Base-by-base conservation (phyloP, 1,139 yeast genomes). In the Candida sp. region DNA sequence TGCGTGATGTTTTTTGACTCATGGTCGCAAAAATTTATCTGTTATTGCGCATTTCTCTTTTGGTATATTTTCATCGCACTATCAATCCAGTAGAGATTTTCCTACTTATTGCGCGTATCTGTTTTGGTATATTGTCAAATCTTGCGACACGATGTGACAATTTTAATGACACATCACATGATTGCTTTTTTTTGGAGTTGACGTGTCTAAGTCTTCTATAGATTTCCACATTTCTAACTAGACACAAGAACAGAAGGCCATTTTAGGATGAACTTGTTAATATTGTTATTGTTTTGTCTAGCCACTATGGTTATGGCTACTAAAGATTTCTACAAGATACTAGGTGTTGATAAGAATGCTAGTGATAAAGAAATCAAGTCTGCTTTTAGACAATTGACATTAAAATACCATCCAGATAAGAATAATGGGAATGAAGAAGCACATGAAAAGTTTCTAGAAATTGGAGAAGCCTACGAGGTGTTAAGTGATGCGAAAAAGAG, bases 371-470 rank as follows among this genome's bases (percentile, higher is more conserved):
- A 91, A 46, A 87, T 93, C 68, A 89, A 88, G 60, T 80, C 82
- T 48, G 97, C 98, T 0, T 93, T 91, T 63, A 70, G 97, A 53
- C 80, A 81, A 48, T 70, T 93, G 51, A 84, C 95, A 52, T 86
- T 90, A 62, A 88, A 87, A 58, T 90, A 80, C 63, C 99, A 93
- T 60, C 99, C 99, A 1, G 99, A 93, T 63, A 93, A 95, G 69
- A 93, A 93, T 58, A 85, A 74, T 4, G 49, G 49, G 1, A 81
- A 84, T 51, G 93, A 87, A 21, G 84, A 77, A 36, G 96, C 97
- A 2, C 91, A 87, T 51, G 84, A 85, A 45, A 84, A 79, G 64
- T 93, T 90, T 63, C 84, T 93, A 42, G 96, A 90, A 61, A 80
- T 93, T 25, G 96, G 97, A 6, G 96, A 87, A 54, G 98, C 98